Percentiles rank a stretch among this genome's conserved stretches.
These are phyloP conservation scores for Phaeophleospora eucalypticola DNA, from an alignment of 2,329 filamentous ascomycete genomes.

Conservation along the genomic window DNA sequence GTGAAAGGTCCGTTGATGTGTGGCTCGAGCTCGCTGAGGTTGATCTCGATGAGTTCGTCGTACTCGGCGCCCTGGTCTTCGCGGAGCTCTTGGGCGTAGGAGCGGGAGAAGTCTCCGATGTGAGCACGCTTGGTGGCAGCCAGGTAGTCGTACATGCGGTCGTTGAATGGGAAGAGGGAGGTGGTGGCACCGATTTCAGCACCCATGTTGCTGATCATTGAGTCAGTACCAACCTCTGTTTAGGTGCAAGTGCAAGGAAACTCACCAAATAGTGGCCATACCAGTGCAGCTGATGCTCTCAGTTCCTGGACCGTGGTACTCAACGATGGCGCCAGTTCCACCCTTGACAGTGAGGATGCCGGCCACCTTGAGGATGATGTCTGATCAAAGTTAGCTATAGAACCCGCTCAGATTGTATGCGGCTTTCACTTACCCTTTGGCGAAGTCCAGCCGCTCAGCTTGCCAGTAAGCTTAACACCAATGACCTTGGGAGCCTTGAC, in stretches of 20 bases:
- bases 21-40: slow-evolving; percentile 90
- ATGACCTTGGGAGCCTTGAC: slow-evolving; percentile 96
- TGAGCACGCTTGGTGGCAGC: slow-evolving; percentile 81
- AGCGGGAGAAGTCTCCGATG: slow-evolving; percentile 84
- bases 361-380: slow-evolving; percentile 96
- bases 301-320: slow-evolving; percentile 60
- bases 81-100: slow-evolving; percentile 78
- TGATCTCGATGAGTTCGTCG: slow-evolving; percentile 93
- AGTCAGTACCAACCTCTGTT: neutral
- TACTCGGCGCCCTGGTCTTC: slow-evolving; percentile 91
- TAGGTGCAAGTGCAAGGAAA: too few relatives aligned
- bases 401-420: neutral
- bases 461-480: slow-evolving; percentile 88
- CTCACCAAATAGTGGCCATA: slow-evolving; percentile 69
- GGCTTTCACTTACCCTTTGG: slow-evolving; percentile 69
- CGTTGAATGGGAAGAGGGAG: slow-evolving; percentile 95
- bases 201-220: slow-evolving; percentile 26
- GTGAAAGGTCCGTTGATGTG: slow-evolving; percentile 99
- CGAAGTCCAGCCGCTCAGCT: slow-evolving; percentile 84
- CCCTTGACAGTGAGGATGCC: slow-evolving; percentile 97
- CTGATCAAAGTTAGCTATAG: slow-evolving; percentile 41
- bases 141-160: slow-evolving; percentile 96
- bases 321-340: slow-evolving; percentile 68
- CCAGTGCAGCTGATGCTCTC: slow-evolving; percentile 74
- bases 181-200: slow-evolving; percentile 82